A percentile compares a stretch with the other conserved stretches of the same genome.
Evolutionary conservation across 768 basidiomycete species (phyloP).

Genomic region (Goffeauzyma gilvescens): DNA sequence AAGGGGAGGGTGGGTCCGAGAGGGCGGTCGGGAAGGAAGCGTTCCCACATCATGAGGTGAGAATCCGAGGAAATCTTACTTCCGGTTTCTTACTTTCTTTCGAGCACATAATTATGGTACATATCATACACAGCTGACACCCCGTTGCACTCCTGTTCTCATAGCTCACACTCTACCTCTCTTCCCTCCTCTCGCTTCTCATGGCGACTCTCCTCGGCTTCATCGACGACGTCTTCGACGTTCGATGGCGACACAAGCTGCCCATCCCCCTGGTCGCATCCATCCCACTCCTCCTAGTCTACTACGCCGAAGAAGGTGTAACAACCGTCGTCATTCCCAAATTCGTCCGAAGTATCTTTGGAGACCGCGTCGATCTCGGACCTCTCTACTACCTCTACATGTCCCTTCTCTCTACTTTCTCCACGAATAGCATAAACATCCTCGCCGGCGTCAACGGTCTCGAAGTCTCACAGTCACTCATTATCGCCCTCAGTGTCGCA

Average conservation of each 20-base stretch:
- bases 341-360: constrained; percentile 53
- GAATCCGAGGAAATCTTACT: no score
- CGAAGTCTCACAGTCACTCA: constrained; percentile 78
- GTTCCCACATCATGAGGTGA: constrained; percentile 35
- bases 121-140: neutral
- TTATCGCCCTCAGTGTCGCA: constrained; percentile 77
- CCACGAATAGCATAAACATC: constrained; percentile 96
- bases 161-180: constrained; percentile 78
- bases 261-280: constrained; percentile 92
- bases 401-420: constrained; percentile 83
- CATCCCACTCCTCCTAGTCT: constrained; percentile 85
- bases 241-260: constrained; percentile 92
- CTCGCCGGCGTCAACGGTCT: constrained; percentile 94
- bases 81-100: neutral
- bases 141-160: neutral
- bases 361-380: constrained; percentile 69
- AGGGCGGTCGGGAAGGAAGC: constrained; percentile 15
- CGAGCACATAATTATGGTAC: no score
- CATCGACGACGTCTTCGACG: constrained; percentile 92
- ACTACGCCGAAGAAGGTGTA: constrained; percentile 82
- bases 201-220: constrained; percentile 89
- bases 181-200: constrained; percentile 73
- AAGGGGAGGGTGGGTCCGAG: neutral
- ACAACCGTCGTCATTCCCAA: constrained; percentile 84
- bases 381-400: constrained; percentile 93